Evolutionary conservation across 345 rosid species (phyloP), one percentile per base, ranked within the genome.

Genomic region (Populus tremula): DNA sequence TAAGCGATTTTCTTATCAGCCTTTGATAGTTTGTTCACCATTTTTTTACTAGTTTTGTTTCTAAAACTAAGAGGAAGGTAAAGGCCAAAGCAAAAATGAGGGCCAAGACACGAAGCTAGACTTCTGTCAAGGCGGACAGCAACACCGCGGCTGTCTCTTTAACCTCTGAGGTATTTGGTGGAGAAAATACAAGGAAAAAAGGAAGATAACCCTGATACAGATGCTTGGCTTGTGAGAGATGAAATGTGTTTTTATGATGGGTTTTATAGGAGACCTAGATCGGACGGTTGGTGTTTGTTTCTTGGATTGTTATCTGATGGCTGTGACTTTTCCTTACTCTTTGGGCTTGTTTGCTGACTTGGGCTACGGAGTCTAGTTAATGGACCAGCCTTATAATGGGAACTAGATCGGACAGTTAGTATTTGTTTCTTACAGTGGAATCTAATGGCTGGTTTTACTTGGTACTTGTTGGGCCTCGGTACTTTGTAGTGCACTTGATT

Each of bases 1-100:
- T 93, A 95, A 0, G 87, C 92, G 61, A 89, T 56, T 92, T 95
- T 95, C 93, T 93, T 93, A 0, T 91, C 91, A 1, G 89, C 91
- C 81, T 95, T 95, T 38, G 99, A 86, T 47, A 72, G 78, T 79
- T 89, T 91, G 38, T 33, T 72, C 29, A 67, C 84, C 86, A 89
- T 87, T 82, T 41, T 41, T 29, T 20, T 3, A 5, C 54, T 59
- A 33, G 49, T 33, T 39, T 17, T 4, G 5, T 54, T 47, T 50
- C 33, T 29, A 66, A 23, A 5, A 20, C 31, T 21, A 50, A 53
- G 23, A 23, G 16, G 25, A 1, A n/a, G 17, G 66, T 33, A 14
- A 11, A 47, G 20, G 18, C 1, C 13, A 70, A 36, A 29, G 67
- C 81, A 85, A 89, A 87, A 87, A 47, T 54, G 87, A 88, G 92